A percentile compares a stretch with the other conserved stretches of the same genome.
phyloP scores from a whole-genome alignment of 2,329 filamentous ascomycete species.

The Colletotrichum magnum region DNA sequence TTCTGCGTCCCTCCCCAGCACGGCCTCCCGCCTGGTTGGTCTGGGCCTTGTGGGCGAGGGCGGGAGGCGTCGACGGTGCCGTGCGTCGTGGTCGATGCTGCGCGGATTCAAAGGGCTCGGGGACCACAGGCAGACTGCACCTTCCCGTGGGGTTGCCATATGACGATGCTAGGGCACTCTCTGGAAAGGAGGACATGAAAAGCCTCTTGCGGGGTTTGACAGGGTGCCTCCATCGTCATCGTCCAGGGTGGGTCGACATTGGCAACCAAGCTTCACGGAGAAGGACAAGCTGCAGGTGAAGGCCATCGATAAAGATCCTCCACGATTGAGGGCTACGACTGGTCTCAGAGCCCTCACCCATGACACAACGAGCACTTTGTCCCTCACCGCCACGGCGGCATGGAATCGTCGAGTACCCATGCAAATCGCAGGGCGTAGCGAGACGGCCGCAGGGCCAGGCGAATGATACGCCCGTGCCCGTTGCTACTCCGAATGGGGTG shows the following conservation, averaged over 20 bases:
- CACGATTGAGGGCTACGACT: neutral
- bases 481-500: conserved; percentile 22
- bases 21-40: conserved; percentile 11
- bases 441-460: conserved; percentile 12
- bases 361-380: conserved; percentile 9
- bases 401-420: conserved; percentile 8
- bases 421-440: conserved; percentile 17
- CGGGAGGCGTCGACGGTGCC: conserved; percentile 1
- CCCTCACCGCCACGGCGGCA: conserved; percentile 35
- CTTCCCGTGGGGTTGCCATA: conserved; percentile 6
- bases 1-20: conserved; percentile 22
- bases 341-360: conserved; percentile 6
- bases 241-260: neutral
- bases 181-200: conserved; percentile 5
- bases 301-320: neutral
- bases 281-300: conserved; percentile 3
- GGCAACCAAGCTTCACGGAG: neutral
- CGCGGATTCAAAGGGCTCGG: neutral
- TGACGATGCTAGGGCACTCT: neutral
- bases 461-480: conserved; percentile 7
- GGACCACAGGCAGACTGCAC: neutral
- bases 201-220: neutral
- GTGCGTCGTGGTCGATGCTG: conserved; percentile 11
- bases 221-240: conserved; percentile 25
- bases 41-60: neutral